Conservation (phyloP, 2,329 filamentous ascomycete genomes). For the Neophaeococcomyces aloes region DNA sequence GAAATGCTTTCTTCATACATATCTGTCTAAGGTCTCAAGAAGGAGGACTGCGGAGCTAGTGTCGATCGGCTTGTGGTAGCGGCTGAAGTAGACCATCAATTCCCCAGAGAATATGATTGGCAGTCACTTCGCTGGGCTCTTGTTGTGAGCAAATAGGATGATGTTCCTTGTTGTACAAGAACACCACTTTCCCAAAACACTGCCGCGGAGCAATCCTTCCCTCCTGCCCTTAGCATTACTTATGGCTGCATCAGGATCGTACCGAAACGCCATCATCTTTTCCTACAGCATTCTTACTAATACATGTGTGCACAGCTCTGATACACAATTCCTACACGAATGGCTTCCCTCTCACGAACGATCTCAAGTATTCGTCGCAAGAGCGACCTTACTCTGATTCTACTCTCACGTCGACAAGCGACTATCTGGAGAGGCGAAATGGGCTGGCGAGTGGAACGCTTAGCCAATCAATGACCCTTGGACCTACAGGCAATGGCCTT, state of each 20-base stretch:
- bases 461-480: constrained; percentile 2
- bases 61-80: neutral
- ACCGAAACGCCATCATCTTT: constrained; percentile 1
- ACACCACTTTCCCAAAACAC: constrained; percentile 4
- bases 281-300: neutral
- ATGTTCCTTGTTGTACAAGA: neutral
- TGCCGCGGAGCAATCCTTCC: neutral
- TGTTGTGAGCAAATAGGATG: neutral
- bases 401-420: constrained; percentile 1
- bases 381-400: constrained; percentile 1
- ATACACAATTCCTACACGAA: constrained; percentile 28
- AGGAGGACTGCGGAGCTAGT: neutral
- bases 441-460: neutral
- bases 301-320: constrained; percentile 18
- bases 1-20: neutral
- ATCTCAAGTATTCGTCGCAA: constrained; percentile 1
- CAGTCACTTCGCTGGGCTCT: neutral
- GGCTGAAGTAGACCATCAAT: neutral
- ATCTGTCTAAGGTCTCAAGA: neutral
- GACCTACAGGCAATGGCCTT: neutral
- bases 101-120: neutral
- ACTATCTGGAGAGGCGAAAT: neutral
- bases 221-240: neutral
- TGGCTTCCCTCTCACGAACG: constrained; percentile 25
- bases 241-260: neutral